Conservation (phyloP, 106 monocot genomes). For the Dendrobium huoshanense region DNA sequence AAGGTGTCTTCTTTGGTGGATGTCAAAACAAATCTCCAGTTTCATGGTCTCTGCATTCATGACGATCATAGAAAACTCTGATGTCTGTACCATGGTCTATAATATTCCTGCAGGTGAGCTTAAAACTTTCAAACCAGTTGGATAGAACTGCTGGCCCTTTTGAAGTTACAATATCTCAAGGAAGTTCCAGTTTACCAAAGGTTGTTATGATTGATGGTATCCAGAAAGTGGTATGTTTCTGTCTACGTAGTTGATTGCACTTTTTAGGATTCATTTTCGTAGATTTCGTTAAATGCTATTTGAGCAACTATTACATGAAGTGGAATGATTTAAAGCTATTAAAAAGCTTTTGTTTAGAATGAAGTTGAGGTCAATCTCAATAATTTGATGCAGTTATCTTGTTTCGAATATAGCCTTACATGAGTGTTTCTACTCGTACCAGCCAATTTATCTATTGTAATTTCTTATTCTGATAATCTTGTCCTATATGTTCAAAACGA, state of each 20-base stretch:
- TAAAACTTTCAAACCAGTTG: slow-evolving; percentile 64
- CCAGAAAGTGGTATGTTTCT: slow-evolving; percentile 66
- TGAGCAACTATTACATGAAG: background rate
- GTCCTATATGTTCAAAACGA: background rate
- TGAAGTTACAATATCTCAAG: slow-evolving; percentile 61
- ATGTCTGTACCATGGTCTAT: background rate
- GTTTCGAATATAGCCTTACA: background rate
- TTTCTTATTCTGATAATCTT: background rate
- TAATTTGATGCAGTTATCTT: background rate
- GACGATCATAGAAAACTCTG: background rate
- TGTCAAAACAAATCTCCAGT: background rate
- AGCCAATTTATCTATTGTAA: background rate
- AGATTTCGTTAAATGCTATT: background rate
- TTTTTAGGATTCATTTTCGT: background rate
- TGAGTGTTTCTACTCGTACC: background rate
- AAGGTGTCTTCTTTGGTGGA: background rate
- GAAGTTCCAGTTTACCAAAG: slow-evolving; percentile 50
- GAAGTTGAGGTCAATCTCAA: background rate
- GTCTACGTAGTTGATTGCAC: background rate
- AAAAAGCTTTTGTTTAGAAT: background rate
- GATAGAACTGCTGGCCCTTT: slow-evolving; percentile 73
- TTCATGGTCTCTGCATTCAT: background rate
- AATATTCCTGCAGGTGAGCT: slow-evolving; percentile 41
- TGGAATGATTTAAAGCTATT: background rate
- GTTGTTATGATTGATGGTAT: slow-evolving; percentile 71